These are phyloP conservation scores for Blastocladiella emersonii DNA, from an alignment of 371 early-diverging fungal genomes.

Conservation along the genomic window DNA sequence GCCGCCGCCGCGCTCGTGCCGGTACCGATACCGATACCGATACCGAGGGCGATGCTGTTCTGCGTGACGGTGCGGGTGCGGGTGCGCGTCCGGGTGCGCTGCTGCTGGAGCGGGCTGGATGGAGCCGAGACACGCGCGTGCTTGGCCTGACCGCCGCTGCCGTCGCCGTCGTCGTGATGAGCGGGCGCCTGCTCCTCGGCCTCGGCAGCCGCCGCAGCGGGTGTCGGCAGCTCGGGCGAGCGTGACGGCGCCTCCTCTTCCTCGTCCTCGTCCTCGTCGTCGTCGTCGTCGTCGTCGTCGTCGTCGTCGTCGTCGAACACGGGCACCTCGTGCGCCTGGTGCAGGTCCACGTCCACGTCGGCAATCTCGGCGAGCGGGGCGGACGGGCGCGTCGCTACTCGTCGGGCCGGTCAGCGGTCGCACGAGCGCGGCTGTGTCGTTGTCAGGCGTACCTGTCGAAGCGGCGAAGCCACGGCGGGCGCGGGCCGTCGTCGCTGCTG, in stretches of 20 bases:
- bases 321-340: not conserved
- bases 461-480: no score
- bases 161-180: no score
- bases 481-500: no score
- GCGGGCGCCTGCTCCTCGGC: not conserved
- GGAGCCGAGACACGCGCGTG: not conserved
- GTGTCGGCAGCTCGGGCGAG: not conserved
- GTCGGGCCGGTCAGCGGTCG: no score
- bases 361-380: no score
- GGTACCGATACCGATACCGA: no score
- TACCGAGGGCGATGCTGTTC: not conserved
- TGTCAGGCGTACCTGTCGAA: no score
- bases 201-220: not conserved
- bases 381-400: no score
- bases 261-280: not conserved
- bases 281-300: not conserved
- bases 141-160: no score
- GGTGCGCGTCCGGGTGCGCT: not conserved
- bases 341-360: not conserved
- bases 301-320: not conserved
- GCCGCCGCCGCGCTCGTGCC: no score
- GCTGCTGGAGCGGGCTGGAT: not conserved
- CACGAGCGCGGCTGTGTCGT: no score
- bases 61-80: not conserved
- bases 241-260: not conserved